Evolutionary conservation across 1,284 basidiomycete species (phyloP), one percentile per base, ranked within the genome.

Genomic region (Anthracocystis panici-leucophaei): DNA sequence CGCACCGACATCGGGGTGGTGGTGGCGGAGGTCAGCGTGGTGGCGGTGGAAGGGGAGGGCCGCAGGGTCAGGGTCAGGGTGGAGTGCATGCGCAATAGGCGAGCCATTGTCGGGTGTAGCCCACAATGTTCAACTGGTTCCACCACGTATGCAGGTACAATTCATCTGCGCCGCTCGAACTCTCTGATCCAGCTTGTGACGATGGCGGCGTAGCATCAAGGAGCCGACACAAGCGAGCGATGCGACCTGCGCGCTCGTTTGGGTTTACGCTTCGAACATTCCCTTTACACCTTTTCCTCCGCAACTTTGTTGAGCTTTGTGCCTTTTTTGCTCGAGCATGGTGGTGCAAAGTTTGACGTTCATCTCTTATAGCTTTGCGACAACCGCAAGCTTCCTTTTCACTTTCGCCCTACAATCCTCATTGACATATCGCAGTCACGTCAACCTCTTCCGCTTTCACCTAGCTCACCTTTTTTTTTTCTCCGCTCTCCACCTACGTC

Each of bases 1-100:
- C 81, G 16, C 64, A 78, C 63, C 64, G 80, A 38, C 74, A 77
- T 49, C 55, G 66, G 11, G 68, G 79, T 25, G 65, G 74, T 10
- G 64, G 72, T 35, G 40, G 60, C 20, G 54, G 63, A n/a, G 59
- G 56, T 14, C 48, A 49, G 38, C 40, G 49, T 18, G 42, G 59
- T 11, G 69, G 73, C 9, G 67, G 61, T 38, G 44, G 62, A 21
- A 50, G 59, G 8, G 50, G 55, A 9, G 52, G 62, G 25, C 55
- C 51, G 18, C 57, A 71, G 44, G 61, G 60, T 38, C 45, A 46
- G 16, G 45, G 45, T 7, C 46, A 48, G 18, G 48, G 48, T 11
- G 57, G 61, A 21, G 57, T 53, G 12, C 65, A 65, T 10, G 65
- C 72, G 42, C 63, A 75, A 33, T 75, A 64, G 44, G 20, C 45